Evolutionary conservation across 352 stramenopile species (phyloP).

Genomic region (Globisporangium acanthophoron): DNA sequence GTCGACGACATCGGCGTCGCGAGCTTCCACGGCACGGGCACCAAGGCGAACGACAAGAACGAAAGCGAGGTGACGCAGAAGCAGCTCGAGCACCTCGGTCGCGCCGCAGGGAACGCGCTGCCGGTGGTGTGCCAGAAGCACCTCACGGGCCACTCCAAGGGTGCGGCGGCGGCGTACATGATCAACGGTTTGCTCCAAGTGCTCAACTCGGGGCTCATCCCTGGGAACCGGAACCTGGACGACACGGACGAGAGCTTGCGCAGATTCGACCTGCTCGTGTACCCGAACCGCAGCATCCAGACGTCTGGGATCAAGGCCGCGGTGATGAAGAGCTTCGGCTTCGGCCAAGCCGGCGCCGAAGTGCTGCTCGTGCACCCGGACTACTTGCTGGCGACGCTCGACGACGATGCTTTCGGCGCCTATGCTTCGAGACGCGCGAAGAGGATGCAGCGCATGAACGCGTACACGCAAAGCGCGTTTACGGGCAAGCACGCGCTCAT

Average conservation of each 20-base stretch:
- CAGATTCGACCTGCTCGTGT: conserved; percentile 75
- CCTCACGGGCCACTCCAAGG: conserved; percentile 80
- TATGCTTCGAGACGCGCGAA: conserved; percentile 33
- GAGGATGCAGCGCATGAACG: conserved; percentile 49
- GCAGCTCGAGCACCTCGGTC: conserved; percentile 73
- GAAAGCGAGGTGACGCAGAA: conserved; percentile 86
- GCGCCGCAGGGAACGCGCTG: conserved; percentile 66
- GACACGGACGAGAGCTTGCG: conserved; percentile 66
- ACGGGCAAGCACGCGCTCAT: conserved; percentile 70
- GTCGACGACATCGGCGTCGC: conserved; percentile 78
- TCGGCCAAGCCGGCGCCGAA: conserved; percentile 72
- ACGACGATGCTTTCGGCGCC: conserved; percentile 34
- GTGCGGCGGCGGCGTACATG: conserved; percentile 77
- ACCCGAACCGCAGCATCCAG: conserved; percentile 77
- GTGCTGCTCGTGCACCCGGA: conserved; percentile 75
- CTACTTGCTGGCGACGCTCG: conserved; percentile 58
- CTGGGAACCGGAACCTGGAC: conserved; percentile 80
- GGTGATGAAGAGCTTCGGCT: conserved; percentile 82
- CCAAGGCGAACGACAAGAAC: conserved; percentile 84
- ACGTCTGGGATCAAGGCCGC: conserved; percentile 75
- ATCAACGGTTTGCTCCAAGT: conserved; percentile 80
- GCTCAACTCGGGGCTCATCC: conserved; percentile 69
- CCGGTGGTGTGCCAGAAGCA: conserved; percentile 81
- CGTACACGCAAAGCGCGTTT: conserved; percentile 70
- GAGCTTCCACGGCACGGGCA: conserved; percentile 84